Evolutionary conservation across 129 eudicot species (phyloP), one percentile per base, ranked within the genome.

Genomic region (Artemisia annua): DNA sequence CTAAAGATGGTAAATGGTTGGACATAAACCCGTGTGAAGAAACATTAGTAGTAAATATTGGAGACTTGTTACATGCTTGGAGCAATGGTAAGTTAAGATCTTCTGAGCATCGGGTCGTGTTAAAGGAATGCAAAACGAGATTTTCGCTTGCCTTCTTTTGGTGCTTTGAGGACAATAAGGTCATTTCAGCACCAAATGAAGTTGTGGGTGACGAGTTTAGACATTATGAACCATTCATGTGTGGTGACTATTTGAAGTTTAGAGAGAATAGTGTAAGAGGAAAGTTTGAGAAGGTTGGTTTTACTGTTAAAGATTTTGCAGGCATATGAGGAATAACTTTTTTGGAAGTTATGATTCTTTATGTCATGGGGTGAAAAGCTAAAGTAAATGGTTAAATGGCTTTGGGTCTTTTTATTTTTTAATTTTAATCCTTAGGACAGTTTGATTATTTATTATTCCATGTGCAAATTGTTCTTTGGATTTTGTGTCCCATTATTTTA

Each of bases 51-150:
- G 95, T 93, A 30, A 93, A 93, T 26, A 73, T 93, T 48, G 98
- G 98, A 5, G 98, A 93, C 64, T 72, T 93, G 77, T 72, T 93
- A 80, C 95, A 93, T 74, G 98, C 96, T 63, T 93, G 98, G 98
- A 93, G 96, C 67, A 93, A 89, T 75, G 96, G 86, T 17, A 87
- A 77, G 52, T 70, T 89, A 11, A 80, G 95, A 63, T 93, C 98
- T 13, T 93, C 96, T 12, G 98, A 89, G 76, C 98, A 93, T 54
- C 72, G 98, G 44, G 98, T 93, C 18, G 76, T 89, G 17, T 71
- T 93, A 74, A 87, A 65, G 28, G 78, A 78, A 72, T 73, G 51
- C 7, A 64, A 52, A 22, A 85, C 80, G 6, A 84, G 97, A 13
- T 83, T 93, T 65, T 93, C 96, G 18, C 65, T 93, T 60, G 98